These are phyloP conservation scores for Macadamia integrifolia DNA, from an alignment of 164 flowering plant species.

Conservation along the genomic window DNA sequence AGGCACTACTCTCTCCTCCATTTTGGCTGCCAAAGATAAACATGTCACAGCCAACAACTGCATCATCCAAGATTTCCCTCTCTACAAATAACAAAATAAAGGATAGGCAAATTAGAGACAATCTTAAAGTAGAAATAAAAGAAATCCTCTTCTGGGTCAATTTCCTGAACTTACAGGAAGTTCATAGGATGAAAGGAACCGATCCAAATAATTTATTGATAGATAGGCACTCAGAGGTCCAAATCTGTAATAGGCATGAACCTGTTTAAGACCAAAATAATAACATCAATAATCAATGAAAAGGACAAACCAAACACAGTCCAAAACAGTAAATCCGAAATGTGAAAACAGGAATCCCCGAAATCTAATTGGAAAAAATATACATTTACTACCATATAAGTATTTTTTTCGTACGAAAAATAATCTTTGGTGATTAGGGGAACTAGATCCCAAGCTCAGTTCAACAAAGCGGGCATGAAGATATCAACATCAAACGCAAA, in stretches of 20 bases:
- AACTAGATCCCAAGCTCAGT: background rate
- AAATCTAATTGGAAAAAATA: too few relatives aligned
- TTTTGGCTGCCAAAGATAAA: conserved; percentile 80
- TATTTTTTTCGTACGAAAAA: too few relatives aligned
- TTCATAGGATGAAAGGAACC: conserved; percentile 72
- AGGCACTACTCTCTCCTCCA: conserved; percentile 81
- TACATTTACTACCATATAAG: too few relatives aligned
- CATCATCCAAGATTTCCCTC: conserved; percentile 69
- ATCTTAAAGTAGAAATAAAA: background rate
- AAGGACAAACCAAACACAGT: background rate
- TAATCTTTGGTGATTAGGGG: too few relatives aligned
- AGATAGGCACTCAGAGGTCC: conserved; percentile 70
- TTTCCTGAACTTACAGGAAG: conserved; percentile 62
- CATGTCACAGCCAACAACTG: conserved; percentile 76
- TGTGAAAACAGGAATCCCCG: background rate
- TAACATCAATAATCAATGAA: conserved; percentile 5
- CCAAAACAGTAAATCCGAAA: background rate
- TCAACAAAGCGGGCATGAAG: conserved; percentile 1
- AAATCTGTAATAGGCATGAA: conserved; percentile 57
- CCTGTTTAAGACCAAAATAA: conserved; percentile 37
- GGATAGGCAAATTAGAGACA: background rate
- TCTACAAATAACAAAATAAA: conserved; percentile 28
- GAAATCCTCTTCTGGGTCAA: background rate
- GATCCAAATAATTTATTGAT: conserved; percentile 75
- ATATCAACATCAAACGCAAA: conserved; percentile 1